phyloP scores from a whole-genome alignment of 805 yeast genomes.

The Ogataea pignaliae region DNA sequence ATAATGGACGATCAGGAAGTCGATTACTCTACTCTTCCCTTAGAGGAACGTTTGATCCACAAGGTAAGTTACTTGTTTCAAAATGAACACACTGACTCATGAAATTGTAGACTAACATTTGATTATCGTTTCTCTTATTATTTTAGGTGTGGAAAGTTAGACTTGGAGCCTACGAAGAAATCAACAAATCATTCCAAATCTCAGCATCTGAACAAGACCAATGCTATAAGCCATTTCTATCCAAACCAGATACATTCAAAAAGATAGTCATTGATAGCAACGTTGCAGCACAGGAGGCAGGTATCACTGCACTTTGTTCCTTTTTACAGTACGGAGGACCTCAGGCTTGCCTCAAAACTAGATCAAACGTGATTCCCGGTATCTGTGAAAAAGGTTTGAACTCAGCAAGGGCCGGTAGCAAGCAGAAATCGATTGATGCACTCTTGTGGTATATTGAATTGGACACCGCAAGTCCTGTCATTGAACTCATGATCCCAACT shows the following conservation, averaged over 20 bases:
- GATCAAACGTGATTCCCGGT: conserved; percentile 39
- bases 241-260: conserved; percentile 51
- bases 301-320: conserved; percentile 50
- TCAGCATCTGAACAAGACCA: conserved; percentile 54
- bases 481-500: conserved; percentile 64
- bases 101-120: too few relatives aligned
- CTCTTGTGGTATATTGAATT: conserved; percentile 60
- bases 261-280: conserved; percentile 70
- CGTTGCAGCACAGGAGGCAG: conserved; percentile 90
- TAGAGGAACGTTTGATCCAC: conserved; percentile 62
- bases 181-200: conserved; percentile 44
- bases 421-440: conserved; percentile 58
- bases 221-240: conserved; percentile 46
- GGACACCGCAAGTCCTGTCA: conserved; percentile 58
- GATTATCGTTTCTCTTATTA: conserved; percentile 3
- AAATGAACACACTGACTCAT: not conserved
- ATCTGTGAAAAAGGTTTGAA: conserved; percentile 80
- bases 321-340: conserved; percentile 56
- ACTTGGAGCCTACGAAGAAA: conserved; percentile 69
- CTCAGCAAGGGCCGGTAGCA: conserved; percentile 72
- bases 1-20: conserved; percentile 38
- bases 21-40: conserved; percentile 59
- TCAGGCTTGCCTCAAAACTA: conserved; percentile 35
- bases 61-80: conserved; percentile 39
- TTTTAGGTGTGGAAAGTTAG: conserved; percentile 76